Evolutionary conservation across 2,329 filamentous ascomycete genomes (phyloP), one percentile per base, ranked within the genome.

Genomic region (Penicillium sp.): DNA sequence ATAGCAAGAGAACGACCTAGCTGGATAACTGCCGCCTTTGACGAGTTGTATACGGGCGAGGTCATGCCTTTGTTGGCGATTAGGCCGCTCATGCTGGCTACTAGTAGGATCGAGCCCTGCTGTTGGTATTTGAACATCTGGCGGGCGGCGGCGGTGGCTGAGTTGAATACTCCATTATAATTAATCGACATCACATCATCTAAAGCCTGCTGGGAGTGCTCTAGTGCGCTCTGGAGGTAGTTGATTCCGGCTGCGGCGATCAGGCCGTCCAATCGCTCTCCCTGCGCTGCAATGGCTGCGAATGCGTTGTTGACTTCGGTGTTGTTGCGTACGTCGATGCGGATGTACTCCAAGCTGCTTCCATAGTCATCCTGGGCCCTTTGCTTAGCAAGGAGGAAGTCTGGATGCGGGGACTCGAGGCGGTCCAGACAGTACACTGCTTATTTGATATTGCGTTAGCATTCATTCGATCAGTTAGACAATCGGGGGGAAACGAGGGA

Each of bases 21-120:
- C 62, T 83, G 80, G 40, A 80, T 76, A 3, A 83, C 77, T 0
- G 78, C 81, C 0, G 80, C 76, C 67, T 84, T 84, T 54, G 78
- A 81, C 0, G 79, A 73, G 63, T 82, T 83, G 68, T 84, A 84
- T 0, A 75, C 70, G 4, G 72, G 68, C 6, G 62, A 69, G 13
- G 63, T 69, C 67, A 75, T 68, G 18, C 75, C 78, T 65, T 79
- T 79, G 65, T 80, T 80, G 12, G 78, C 77, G 45, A 79, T 74
- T 10, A 76, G 63, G 0, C 78, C 80, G 54, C 76, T 79, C 78
- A 82, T 82, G 57, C 76, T 79, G 0, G 78, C 80, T 2, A 82
- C 68, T 12, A 82, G 67, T 6, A 80, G 68, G 50, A 82, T 80
- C 3, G 76, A 78, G 15, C 77, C 80, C 7, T 70, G 71, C 21